Conservation (phyloP, 805 yeast species). For the Zygoascus bituminiphila region DNA sequence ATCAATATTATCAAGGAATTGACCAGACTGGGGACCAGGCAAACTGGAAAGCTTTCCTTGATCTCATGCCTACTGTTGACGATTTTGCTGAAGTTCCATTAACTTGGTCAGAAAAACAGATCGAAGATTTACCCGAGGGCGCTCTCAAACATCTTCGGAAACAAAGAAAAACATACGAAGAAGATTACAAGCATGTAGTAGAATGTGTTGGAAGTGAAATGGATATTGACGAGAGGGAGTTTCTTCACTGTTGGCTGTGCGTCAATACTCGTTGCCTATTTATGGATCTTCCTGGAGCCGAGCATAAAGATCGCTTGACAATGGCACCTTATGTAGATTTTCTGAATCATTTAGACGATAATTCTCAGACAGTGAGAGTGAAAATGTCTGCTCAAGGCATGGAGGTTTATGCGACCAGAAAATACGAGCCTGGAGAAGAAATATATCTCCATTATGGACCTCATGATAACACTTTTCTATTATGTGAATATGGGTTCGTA, state of each 20-base stretch:
- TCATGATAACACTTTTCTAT: conserved; percentile 72
- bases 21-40: background rate
- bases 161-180: conserved; percentile 28
- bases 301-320: conserved; percentile 60
- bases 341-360: conserved; percentile 55
- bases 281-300: conserved; percentile 42
- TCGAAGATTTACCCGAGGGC: conserved; percentile 15
- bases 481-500: conserved; percentile 83
- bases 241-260: conserved; percentile 72
- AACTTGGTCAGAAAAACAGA: conserved; percentile 41
- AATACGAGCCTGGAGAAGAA: conserved; percentile 43
- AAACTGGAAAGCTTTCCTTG: conserved; percentile 64
- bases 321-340: conserved; percentile 89
- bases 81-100: conserved; percentile 57
- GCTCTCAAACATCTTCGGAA: conserved; percentile 13
- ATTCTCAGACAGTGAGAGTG: conserved; percentile 17
- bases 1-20: conserved; percentile 3
- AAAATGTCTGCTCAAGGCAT: conserved; percentile 42
- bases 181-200: conserved; percentile 36
- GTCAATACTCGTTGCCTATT: conserved; percentile 89
- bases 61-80: conserved; percentile 47
- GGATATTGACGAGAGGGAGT: conserved; percentile 18
- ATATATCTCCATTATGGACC: conserved; percentile 76
- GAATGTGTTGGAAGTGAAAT: conserved; percentile 11
- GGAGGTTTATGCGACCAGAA: conserved; percentile 37